phyloP scores from a whole-genome alignment of 1,284 basidiomycete species.

The Chiua sp. region DNA sequence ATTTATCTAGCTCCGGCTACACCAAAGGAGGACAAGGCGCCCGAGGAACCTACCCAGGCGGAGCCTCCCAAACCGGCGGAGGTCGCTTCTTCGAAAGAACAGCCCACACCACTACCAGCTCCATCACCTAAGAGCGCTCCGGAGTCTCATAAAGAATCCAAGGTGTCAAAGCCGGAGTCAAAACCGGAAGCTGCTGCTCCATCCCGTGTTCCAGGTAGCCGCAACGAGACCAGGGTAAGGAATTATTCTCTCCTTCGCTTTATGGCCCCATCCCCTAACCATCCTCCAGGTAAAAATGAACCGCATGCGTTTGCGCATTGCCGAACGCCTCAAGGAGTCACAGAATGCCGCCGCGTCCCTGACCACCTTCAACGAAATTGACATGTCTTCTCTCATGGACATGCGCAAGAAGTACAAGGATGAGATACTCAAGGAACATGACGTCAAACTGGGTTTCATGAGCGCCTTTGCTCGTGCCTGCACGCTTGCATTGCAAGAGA shows the following conservation, averaged over 20 bases:
- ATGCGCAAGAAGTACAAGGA: constrained; percentile 98
- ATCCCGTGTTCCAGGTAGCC: constrained; percentile 55
- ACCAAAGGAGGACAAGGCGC: constrained; percentile 41
- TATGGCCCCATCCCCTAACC: constrained; percentile 3
- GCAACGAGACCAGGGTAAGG: constrained; percentile 86
- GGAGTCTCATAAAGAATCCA: constrained; percentile 36
- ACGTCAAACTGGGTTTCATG: constrained; percentile 99
- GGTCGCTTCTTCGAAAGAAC: constrained; percentile 55
- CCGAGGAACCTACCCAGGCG: constrained; percentile 43
- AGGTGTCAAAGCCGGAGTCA: constrained; percentile 46
- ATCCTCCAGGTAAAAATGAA: constrained; percentile 88
- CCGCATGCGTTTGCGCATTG: constrained; percentile 96
- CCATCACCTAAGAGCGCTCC: constrained; percentile 44
- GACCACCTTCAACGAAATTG: constrained; percentile 99
- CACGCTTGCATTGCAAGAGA: constrained; percentile 87
- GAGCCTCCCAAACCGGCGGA: constrained; percentile 33
- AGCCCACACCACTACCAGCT: constrained; percentile 52
- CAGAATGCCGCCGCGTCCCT: constrained; percentile 97
- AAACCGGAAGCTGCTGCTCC: constrained; percentile 42
- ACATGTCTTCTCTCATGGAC: constrained; percentile 96
- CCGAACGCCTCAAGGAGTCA: constrained; percentile 97
- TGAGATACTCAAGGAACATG: constrained; percentile 88
- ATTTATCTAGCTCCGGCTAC: constrained; percentile 29
- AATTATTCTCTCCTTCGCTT: not conserved
- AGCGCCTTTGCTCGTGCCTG: constrained; percentile 94